phyloP scores from a whole-genome alignment of 1,284 basidiomycete genomes.

The Puccinia brachypodii region DNA sequence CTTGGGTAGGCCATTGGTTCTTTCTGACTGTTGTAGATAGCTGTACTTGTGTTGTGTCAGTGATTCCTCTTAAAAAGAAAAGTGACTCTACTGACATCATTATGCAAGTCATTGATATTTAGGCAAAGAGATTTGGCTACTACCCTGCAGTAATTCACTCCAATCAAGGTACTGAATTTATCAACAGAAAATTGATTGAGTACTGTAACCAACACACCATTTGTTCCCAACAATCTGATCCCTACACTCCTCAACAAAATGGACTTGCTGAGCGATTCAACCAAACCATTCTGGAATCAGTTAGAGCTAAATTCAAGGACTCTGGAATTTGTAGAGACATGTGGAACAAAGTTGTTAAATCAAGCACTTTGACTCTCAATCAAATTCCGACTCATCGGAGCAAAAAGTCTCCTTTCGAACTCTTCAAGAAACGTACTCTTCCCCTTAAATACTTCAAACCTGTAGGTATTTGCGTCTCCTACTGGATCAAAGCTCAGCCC shows the following conservation, averaged over 20 bases:
- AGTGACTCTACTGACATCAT: neutral
- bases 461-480: neutral
- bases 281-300: neutral
- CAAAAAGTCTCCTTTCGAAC: neutral
- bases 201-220: neutral
- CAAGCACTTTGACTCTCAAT: neutral
- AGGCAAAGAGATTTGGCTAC: neutral
- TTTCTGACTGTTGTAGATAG: neutral
- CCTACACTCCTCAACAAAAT: constrained; percentile 13
- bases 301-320: neutral
- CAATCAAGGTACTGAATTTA: neutral
- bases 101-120: neutral
- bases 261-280: neutral
- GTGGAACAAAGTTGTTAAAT: neutral
- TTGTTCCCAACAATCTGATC: neutral
- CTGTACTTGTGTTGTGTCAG: neutral
- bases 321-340: neutral
- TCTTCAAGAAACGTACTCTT: neutral
- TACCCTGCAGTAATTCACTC: neutral
- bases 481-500: neutral
- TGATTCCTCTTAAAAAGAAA: neutral
- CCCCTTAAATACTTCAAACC: neutral
- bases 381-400: neutral
- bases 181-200: neutral
- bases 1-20: neutral